phyloP scores from a whole-genome alignment of 2,329 filamentous ascomycete species.

The Metarhizium anisopliae region DNA sequence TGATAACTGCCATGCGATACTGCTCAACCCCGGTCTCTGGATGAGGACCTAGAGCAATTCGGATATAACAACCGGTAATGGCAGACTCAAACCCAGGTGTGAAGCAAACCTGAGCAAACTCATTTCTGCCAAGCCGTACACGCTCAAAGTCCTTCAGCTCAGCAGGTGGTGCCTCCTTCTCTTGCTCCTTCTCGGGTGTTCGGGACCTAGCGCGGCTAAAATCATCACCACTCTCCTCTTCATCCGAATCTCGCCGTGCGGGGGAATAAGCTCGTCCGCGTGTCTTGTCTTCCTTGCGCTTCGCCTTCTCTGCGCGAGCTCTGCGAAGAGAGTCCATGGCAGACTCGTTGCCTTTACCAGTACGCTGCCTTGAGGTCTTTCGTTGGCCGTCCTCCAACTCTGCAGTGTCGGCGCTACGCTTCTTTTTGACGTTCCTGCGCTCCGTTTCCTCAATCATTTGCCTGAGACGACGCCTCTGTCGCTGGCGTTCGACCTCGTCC shows the following conservation, averaged over 20 bases:
- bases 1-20: conserved; percentile 85
- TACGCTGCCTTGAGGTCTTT: conserved; percentile 66
- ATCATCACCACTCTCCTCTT: conserved; percentile 69
- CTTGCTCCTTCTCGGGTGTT: conserved; percentile 53
- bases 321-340: conserved; percentile 64
- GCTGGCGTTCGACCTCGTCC: conserved; percentile 69
- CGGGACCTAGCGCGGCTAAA: conserved; percentile 53
- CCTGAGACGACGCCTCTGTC: conserved; percentile 74
- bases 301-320: conserved; percentile 52
- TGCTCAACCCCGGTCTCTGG: conserved; percentile 61
- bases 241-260: conserved; percentile 27
- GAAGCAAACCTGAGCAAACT: conserved; percentile 88
- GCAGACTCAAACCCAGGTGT: conserved; percentile 80
- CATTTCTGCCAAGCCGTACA: conserved; percentile 71
- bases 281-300: conserved; percentile 42
- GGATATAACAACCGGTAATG: conserved; percentile 75
- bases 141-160: conserved; percentile 76
- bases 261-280: conserved; percentile 47
- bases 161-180: conserved; percentile 61
- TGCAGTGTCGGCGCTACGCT: conserved; percentile 69
- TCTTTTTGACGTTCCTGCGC: conserved; percentile 46
- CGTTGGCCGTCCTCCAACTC: conserved; percentile 69
- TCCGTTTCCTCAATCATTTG: conserved; percentile 63
- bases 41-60: conserved; percentile 75
- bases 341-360: conserved; percentile 35